A percentile compares a stretch with the other conserved stretches of the same genome.
These are phyloP conservation scores for Ceriops tagal DNA, from an alignment of 345 rosid genomes.

Conservation along the genomic window DNA sequence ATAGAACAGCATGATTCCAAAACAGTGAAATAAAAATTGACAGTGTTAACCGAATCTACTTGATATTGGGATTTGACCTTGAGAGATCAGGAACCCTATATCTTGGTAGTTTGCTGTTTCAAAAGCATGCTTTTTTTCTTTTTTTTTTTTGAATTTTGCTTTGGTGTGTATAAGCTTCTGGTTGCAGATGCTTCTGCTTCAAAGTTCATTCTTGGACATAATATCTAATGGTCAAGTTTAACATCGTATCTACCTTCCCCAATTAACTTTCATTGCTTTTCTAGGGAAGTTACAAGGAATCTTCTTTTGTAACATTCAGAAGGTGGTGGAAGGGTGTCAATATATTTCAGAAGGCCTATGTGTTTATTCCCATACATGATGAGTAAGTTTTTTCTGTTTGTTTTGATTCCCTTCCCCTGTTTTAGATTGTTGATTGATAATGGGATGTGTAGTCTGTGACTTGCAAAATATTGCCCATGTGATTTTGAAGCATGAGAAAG, in stretches of 20 bases:
- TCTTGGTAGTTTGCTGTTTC: too few relatives aligned
- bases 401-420: neutral
- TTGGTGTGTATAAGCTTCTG: neutral
- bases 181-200: neutral
- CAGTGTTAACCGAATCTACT: too few relatives aligned
- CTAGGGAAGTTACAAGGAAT: slow-evolving; percentile 45
- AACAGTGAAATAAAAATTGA: too few relatives aligned
- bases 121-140: too few relatives aligned
- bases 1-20: too few relatives aligned
- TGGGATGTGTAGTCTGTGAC: neutral
- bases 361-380: slow-evolving; percentile 85
- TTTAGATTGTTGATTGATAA: neutral
- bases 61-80: too few relatives aligned
- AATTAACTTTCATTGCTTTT: neutral
- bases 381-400: slow-evolving; percentile 48
- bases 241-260: neutral
- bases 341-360: slow-evolving; percentile 80
- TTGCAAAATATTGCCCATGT: too few relatives aligned
- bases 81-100: too few relatives aligned
- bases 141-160: too few relatives aligned
- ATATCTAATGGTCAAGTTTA: neutral
- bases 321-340: slow-evolving; percentile 97
- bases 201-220: neutral
- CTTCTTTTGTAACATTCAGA: slow-evolving; percentile 68
- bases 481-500: too few relatives aligned